phyloP scores from a whole-genome alignment of 139 green algal genomes.

The Picochlorum sp. region DNA sequence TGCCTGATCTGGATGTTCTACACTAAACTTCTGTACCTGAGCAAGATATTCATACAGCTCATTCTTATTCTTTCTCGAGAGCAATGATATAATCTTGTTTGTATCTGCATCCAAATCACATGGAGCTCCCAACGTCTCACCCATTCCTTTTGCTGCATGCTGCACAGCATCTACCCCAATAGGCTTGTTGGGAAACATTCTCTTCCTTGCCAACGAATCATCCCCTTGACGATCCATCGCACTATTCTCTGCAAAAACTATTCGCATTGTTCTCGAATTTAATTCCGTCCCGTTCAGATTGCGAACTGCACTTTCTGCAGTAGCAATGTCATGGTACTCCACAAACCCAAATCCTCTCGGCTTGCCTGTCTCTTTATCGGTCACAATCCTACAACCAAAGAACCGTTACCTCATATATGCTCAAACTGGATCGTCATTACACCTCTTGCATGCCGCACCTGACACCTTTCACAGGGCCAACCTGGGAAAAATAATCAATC shows the following conservation, averaged over 20 bases:
- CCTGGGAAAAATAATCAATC: slow-evolving; percentile 29
- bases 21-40: slow-evolving; percentile 44
- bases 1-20: slow-evolving; percentile 42
- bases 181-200: neutral
- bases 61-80: slow-evolving; percentile 39
- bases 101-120: slow-evolving; percentile 9
- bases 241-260: slow-evolving; percentile 52
- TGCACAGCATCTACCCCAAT: slow-evolving; percentile 28
- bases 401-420: neutral
- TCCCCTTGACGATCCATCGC: neutral
- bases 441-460: slow-evolving; percentile 7
- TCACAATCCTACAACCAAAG: slow-evolving; percentile 66
- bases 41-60: slow-evolving; percentile 61
- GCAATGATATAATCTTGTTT: slow-evolving; percentile 17
- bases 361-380: slow-evolving; percentile 85
- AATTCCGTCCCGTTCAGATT: slow-evolving; percentile 74
- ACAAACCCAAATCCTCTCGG: slow-evolving; percentile 91
- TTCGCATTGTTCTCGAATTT: slow-evolving; percentile 48
- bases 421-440: neutral
- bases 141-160: slow-evolving; percentile 20
- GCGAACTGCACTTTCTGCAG: slow-evolving; percentile 74
- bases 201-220: neutral
- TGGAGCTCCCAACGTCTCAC: slow-evolving; percentile 10
- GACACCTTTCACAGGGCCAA: slow-evolving; percentile 30
- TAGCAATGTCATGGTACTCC: slow-evolving; percentile 82